These are phyloP conservation scores for Monosporascus ibericus DNA, from an alignment of 2,329 filamentous ascomycete genomes.

Conservation along the genomic window DNA sequence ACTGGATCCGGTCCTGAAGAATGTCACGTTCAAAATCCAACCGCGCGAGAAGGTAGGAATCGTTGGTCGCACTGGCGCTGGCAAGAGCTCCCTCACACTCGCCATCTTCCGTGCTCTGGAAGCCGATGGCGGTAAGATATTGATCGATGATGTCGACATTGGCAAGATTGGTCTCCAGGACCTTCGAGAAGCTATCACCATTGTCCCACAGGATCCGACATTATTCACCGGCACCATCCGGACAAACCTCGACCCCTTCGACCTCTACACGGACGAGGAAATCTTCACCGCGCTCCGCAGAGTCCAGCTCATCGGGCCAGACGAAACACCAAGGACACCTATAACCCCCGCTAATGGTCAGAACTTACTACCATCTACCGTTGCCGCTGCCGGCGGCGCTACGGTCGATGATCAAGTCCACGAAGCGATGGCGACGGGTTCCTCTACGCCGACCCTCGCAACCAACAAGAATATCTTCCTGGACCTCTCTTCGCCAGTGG, in stretches of 20 bases:
- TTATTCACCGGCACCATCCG: conserved; percentile 89
- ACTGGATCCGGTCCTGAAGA: conserved; percentile 77
- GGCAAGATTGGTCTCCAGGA: conserved; percentile 87
- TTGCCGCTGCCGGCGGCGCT: neutral
- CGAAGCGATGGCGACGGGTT: conserved; percentile 5
- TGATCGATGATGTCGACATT: conserved; percentile 90
- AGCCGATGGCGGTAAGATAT: conserved; percentile 80
- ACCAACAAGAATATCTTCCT: conserved; percentile 95
- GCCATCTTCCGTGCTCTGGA: conserved; percentile 92
- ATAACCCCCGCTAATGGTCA: conserved; percentile 13
- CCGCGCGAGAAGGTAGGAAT: conserved; percentile 92
- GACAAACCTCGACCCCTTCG: conserved; percentile 89
- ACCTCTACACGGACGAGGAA: conserved; percentile 80
- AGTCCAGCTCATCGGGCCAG: conserved; percentile 74
- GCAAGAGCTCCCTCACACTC: conserved; percentile 90
- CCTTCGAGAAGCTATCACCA: conserved; percentile 87
- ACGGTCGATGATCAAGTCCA: conserved; percentile 2
- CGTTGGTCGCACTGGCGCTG: conserved; percentile 89
- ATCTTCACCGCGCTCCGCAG: conserved; percentile 81
- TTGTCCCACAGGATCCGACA: conserved; percentile 95
- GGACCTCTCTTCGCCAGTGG: conserved; percentile 75
- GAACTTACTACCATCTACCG: conserved; percentile 4
- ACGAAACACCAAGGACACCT: conserved; percentile 31
- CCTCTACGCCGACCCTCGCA: conserved; percentile 30
- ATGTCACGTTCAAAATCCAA: conserved; percentile 79